Evolutionary conservation across 768 basidiomycete species (phyloP).

Genomic region (Artomyces pyxidatus): DNA sequence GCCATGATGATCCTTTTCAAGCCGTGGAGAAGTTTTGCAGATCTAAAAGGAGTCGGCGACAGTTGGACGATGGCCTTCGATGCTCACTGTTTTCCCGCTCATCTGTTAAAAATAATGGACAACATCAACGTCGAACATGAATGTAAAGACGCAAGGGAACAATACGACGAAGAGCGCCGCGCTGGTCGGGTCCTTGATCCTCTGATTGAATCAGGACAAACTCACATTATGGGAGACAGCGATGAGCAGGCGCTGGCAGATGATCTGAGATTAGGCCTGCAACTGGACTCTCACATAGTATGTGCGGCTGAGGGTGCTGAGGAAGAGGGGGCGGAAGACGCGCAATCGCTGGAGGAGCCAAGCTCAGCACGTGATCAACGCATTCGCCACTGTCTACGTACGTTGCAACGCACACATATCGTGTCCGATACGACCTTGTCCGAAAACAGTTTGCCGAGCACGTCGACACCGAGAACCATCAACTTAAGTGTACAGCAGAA

Average conservation of each 20-base stretch:
- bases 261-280: background rate
- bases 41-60: background rate
- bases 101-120: background rate
- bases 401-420: no score
- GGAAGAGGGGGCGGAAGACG: no score
- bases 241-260: background rate
- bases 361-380: no score
- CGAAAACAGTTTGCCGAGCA: no score
- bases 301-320: no score
- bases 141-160: background rate
- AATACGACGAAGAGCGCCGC: background rate
- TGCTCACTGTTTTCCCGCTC: background rate
- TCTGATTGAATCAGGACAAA: background rate
- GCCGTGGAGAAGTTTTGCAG: slow-evolving; percentile 25
- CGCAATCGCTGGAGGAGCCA: no score
- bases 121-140: background rate
- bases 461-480: no score
- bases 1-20: slow-evolving; percentile 37
- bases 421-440: no score
- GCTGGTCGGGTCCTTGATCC: background rate
- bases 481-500: no score
- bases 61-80: background rate
- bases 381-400: no score
- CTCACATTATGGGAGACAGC: background rate
- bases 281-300: no score